Evolutionary conservation across 2,329 filamentous ascomycete species (phyloP).

Genomic region (Colletotrichum theobromicola): DNA sequence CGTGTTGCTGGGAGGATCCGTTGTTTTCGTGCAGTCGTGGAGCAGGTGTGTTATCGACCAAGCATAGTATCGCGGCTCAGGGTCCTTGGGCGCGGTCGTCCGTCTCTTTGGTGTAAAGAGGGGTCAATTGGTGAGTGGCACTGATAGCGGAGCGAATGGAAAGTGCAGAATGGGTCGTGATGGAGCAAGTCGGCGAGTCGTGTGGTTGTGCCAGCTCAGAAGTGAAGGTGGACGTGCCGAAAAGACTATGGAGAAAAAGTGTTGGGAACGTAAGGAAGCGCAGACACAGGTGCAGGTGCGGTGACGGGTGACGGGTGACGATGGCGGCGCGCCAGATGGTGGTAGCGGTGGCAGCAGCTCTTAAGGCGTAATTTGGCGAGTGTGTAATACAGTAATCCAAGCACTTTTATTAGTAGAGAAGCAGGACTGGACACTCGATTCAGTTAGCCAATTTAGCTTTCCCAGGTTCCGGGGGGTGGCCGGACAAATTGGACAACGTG

Average conservation of each 20-base stretch:
- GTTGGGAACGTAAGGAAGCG: constrained; percentile 1
- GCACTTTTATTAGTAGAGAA: constrained; percentile 20
- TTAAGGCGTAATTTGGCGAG: neutral
- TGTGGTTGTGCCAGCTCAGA: neutral
- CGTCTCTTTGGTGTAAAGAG: neutral
- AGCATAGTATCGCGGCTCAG: neutral
- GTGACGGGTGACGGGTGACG: constrained; percentile 9
- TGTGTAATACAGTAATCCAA: constrained; percentile 20
- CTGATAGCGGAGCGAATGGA: constrained; percentile 10
- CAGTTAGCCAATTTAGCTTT: constrained; percentile 20
- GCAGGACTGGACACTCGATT: constrained; percentile 2
- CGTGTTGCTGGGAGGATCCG: constrained; percentile 20
- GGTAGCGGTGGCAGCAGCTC: neutral
- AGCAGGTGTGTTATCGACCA: neutral
- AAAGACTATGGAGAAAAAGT: neutral
- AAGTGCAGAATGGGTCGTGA: neutral
- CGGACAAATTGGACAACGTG: constrained; percentile 11
- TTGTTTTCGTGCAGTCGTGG: neutral
- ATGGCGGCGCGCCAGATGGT: constrained; percentile 7
- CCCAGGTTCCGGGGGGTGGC: constrained; percentile 1
- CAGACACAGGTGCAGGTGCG: neutral
- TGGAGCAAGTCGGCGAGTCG: neutral
- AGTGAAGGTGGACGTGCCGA: neutral
- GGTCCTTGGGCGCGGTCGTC: neutral
- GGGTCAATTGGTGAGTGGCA: constrained; percentile 16